These are phyloP conservation scores for Saksenaea oblongispora DNA, from an alignment of 371 early-diverging fungal genomes.

Conservation along the genomic window DNA sequence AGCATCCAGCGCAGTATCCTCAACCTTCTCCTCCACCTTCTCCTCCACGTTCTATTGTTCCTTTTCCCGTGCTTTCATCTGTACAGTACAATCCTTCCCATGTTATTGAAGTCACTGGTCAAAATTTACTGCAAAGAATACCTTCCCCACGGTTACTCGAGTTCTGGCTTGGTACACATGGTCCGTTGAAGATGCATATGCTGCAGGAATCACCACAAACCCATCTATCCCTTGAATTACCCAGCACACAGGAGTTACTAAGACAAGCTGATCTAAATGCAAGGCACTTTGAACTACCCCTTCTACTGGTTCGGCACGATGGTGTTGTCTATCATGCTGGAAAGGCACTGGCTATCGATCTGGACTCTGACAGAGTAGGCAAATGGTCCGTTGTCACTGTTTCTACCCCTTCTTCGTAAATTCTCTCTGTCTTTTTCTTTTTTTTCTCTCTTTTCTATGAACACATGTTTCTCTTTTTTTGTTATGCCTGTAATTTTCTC, in stretches of 20 bases:
- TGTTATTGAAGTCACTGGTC: conserved; percentile 28
- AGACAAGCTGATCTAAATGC: background rate
- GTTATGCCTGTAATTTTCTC: background rate
- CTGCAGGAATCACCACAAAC: conserved; percentile 8
- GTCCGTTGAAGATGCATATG: conserved; percentile 20
- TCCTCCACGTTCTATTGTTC: conserved; percentile 38
- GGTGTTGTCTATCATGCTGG: conserved; percentile 41
- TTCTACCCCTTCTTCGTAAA: conserved; percentile 1
- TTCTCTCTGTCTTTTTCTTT: background rate
- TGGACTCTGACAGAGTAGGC: conserved; percentile 21
- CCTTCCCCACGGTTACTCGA: conserved; percentile 26
- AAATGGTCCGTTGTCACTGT: conserved; percentile 20
- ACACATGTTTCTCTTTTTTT: background rate
- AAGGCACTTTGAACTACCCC: conserved; percentile 35
- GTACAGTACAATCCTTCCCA: conserved; percentile 29
- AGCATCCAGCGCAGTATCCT: background rate
- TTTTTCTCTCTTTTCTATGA: background rate
- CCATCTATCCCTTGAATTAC: conserved; percentile 18
- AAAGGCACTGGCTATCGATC: conserved; percentile 32
- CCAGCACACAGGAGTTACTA: conserved; percentile 33
- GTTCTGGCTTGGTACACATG: conserved; percentile 47
- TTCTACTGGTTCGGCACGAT: conserved; percentile 41
- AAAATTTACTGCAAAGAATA: conserved; percentile 27
- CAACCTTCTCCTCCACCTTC: conserved; percentile 37
- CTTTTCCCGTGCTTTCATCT: conserved; percentile 37